Base-by-base conservation (phyloP, 2,329 filamentous ascomycete species). In the Fusarium pseudograminearum region DNA sequence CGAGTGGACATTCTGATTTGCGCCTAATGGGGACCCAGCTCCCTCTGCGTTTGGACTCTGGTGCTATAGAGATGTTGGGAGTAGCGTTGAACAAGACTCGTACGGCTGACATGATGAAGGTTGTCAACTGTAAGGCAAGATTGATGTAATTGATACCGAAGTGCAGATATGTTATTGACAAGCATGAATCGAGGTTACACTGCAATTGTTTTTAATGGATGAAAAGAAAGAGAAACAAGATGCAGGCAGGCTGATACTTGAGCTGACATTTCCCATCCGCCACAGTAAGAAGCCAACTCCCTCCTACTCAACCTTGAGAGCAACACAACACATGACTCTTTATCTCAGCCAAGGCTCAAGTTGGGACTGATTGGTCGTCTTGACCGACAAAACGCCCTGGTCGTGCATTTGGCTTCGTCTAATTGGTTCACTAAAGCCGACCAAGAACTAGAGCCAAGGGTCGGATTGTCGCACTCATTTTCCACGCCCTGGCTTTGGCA, bases 341-440 rank as follows among this genome's bases (percentile, higher is more conserved):
- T 62, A 66, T 67, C 63, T 63, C 51, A 56, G 63, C 47, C 65
- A 57, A 67, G 65, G 51, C 42, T 26, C 46, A 22, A 3, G 24
- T 26, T 15, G 14, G 10, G 7, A 3, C 5, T 58, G 47, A 67
- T 67, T 67, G 65, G 65, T 15, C 44, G 18, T 34, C 33, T 36
- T 58, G 51, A 33, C 65, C 65, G 57, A 67, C n/a, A 14, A 24
- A 30, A 40, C 33, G 33, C n/a, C 51, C 24, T 67, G 26, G 41
- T 67, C 11, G 47, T 57, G 63, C 38, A 63, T 63, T 40, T 33
- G 33, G 14, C 4, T 4, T 5, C 6, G 3, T 24, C 15, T 30
- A 15, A 67, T 67, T 67, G 65, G 65, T n/a, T 28, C 24, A 16
- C 38, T 58, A 65, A 67, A 63, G 33, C 63, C 63, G 65, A 67